A percentile compares a stretch with the other conserved stretches of the same genome.
Conservation (phyloP, 2,329 filamentous ascomycete genomes). For the Sclerotinia spermophila region DNA sequence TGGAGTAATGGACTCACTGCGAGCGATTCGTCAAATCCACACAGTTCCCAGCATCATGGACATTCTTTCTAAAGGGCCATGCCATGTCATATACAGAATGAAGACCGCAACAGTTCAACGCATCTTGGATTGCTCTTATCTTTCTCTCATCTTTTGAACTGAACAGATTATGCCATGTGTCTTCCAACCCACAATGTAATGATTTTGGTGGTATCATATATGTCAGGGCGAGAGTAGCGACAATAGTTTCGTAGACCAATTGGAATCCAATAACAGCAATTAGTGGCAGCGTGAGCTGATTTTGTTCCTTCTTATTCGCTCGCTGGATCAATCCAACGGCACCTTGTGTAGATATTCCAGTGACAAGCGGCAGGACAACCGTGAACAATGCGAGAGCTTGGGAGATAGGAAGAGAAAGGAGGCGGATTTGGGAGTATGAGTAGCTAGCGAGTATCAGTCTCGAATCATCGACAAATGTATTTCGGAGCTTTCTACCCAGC, state of each 20-base stretch:
- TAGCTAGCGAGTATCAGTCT: slow-evolving; percentile 28
- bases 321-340: slow-evolving; percentile 26
- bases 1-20: neutral
- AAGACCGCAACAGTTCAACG: slow-evolving; percentile 64
- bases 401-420: slow-evolving; percentile 34
- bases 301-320: slow-evolving; percentile 27
- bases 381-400: slow-evolving; percentile 33
- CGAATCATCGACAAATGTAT: neutral
- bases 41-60: slow-evolving; percentile 16
- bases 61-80: slow-evolving; percentile 53
- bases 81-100: slow-evolving; percentile 54
- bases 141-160: slow-evolving; percentile 45
- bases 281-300: slow-evolving; percentile 32
- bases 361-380: slow-evolving; percentile 33
- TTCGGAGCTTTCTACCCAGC: slow-evolving; percentile 28
- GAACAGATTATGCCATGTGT: slow-evolving; percentile 55
- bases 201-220: slow-evolving; percentile 32
- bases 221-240: slow-evolving; percentile 35
- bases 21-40: slow-evolving; percentile 18
- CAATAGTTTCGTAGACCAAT: slow-evolving; percentile 35
- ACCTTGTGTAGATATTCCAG: slow-evolving; percentile 32
- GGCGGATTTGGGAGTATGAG: slow-evolving; percentile 32
- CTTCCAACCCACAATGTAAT: slow-evolving; percentile 51
- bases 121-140: slow-evolving; percentile 61
- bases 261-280: slow-evolving; percentile 35